Percentiles rank a stretch among this genome's conserved stretches.
These are phyloP conservation scores for Phyllosticta citribraziliensis DNA, from an alignment of 2,329 filamentous ascomycete species.

Conservation along the genomic window DNA sequence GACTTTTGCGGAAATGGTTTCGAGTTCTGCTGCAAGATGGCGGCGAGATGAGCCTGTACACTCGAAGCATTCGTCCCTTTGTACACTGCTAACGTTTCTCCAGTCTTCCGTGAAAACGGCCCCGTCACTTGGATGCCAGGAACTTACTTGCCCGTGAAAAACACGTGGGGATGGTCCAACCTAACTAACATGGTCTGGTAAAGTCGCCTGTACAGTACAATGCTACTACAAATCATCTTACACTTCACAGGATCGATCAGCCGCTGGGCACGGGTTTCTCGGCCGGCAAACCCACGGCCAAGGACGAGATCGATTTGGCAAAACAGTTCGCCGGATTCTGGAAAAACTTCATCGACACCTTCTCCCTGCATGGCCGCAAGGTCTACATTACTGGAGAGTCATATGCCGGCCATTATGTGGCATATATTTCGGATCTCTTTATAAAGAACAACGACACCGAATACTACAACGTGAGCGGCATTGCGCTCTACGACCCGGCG, in stretches of 20 bases:
- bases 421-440: conserved; percentile 24
- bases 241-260: conserved; percentile 12
- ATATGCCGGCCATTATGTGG: conserved; percentile 18
- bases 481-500: conserved; percentile 22
- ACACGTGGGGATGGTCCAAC: conserved; percentile 25
- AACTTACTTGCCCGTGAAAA: conserved; percentile 20
- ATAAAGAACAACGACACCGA: conserved; percentile 18
- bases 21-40: neutral
- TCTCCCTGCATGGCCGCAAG: conserved; percentile 42
- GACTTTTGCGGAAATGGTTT: neutral
- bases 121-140: conserved; percentile 24
- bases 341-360: conserved; percentile 43
- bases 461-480: conserved; percentile 24
- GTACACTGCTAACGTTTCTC: neutral
- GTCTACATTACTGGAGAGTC: conserved; percentile 29
- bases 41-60: neutral
- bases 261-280: conserved; percentile 28
- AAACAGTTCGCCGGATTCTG: conserved; percentile 35
- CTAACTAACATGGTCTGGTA: conserved; percentile 34
- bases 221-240: too few relatives aligned
- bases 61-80: neutral
- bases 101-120: conserved; percentile 27
- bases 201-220: conserved; percentile 23
- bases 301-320: conserved; percentile 31
- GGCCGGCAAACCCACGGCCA: conserved; percentile 22